Base-by-base conservation (phyloP, 2,329 filamentous ascomycete genomes). In the Thelonectria rubi region DNA sequence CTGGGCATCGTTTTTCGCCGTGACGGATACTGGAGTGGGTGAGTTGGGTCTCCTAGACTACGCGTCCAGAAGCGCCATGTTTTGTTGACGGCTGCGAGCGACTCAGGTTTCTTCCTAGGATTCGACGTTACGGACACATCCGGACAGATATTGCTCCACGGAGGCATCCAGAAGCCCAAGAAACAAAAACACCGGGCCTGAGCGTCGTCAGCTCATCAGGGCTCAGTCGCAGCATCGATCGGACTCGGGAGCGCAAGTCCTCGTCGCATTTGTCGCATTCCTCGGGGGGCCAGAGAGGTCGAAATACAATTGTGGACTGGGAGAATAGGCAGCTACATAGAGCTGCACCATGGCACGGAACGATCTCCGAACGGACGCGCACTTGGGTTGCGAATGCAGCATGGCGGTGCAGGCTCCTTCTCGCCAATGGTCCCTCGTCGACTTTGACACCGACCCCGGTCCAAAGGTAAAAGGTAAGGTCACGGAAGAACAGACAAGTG, bases 181-280 rank as follows among this genome's bases (percentile, higher is more conserved):
- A 39, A 42, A 51, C 26, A 30, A 30, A n/a, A 30, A 30, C 5
- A 30, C 11, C 15, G 32, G 18, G 20, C 37, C 42, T 32, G 21
- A 42, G 26, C 39, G 58, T 56, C 69, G 69, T 71, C 66, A 72
- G 66, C 69, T 62, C 49, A 62, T 39, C 15, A 37, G 59, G 60
- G 65, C 45, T 69, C 69, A 66, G 68, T 68, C 66, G 65, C 50
- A 47, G 43, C 54, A 60, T 34, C 32, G 39, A 43, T 43, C 45
- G 48, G 37, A 56, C 62, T 55, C 57, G 32, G 32, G 58, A 58
- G 42, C 64, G 20, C 34, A 37, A 56, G 61, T 66, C 55, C 60
- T 64, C 59, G 52, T 46, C 45, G 51, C 53, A 30, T 30, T 48
- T 46, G 42, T 61, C 53, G 53, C 48, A 48, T 40, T 53, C 53